Base-by-base conservation (phyloP, 768 basidiomycete species). In the Crepidotus variabilis region DNA sequence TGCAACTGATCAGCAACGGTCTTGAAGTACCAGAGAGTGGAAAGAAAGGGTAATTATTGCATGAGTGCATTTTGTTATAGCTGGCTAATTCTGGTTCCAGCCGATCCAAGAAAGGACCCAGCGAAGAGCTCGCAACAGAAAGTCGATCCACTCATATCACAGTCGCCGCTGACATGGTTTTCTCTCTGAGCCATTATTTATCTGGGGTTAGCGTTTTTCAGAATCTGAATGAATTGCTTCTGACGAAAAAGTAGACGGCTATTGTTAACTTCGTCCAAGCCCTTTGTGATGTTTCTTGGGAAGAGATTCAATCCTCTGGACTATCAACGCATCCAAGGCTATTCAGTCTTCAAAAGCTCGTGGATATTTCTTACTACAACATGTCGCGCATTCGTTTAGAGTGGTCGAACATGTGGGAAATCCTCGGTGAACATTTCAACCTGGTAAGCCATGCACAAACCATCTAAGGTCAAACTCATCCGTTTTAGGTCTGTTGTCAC, bases 301-400 rank as follows among this genome's bases (percentile, higher is more conserved):
- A 98, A 69, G 97, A 99, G 72, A 99, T 99, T 35, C 94, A 97
- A 69, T 95, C 94, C 0, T 98, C 97, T 0, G 94, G 94, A 16
- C 74, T 94, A 24, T 96, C 96, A 2, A 88, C 95, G 59, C 90
- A 94, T 68, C 96, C 97, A 1, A 86, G 97, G 22, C 77, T 98
- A 55, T 99, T 98, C 80, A 96, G 95, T 71, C 74, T 99, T 55
- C 95, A 98, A 71, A 99, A 98, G 73, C 78, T 99, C 34, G 96
- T 98, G 39, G 97, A 99, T 68, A 98, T 99, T 54, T 97, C 95
- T 8, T 99, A 99, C 71, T 99, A 99, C 75, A 99, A 99, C 72
- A 99, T 99, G 97, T 88, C 79, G 60, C 88, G 97, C 49, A 98
- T 99, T 67, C 92, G 97, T 71, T 74, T 99, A 49, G 97, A 99